Base-by-base conservation (phyloP, 768 basidiomycete genomes). In the Trametes coccinea region DNA sequence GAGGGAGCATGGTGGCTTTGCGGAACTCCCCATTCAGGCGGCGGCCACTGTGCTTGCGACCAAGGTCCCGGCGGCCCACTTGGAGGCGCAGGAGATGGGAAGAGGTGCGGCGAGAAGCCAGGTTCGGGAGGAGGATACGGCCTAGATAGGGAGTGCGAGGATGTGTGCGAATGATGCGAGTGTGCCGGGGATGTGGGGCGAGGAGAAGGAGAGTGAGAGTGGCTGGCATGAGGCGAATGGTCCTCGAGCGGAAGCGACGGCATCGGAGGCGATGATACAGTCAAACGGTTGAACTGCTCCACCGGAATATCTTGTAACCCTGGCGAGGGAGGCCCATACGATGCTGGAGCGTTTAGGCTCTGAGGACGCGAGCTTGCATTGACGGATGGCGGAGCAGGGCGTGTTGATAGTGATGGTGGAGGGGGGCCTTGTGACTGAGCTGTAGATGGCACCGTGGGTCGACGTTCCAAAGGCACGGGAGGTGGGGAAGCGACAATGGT, bases 231-330 rank as follows among this genome's bases (percentile, higher is more conserved):
- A 39, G 56, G 49, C 44, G 53, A 45, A 29, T 43, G 61, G 31
- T 54, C 56, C 16, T 49, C 40, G 4, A 59, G 63, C 27, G 50
- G 64, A 16, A 62, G 51, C 27, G 78, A 76, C 11, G 78, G 77
- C 43, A 74, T 70, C 9, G 75, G 69, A 7, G 63, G 49, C 13
- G 72, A 47, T 27, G 77, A 75, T 22, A 81, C 68, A n/a, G 63
- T 71, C 29, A 78, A 73, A 40, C 73, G 70, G 43, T 71, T 71
- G 57, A 83, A 78, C 47, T 77, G 75, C 60, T 78, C 72, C 4
- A 74, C 64, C 16, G 81, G 71, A 16, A 73, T 31, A 65, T 54
- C 49, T 7, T 70, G 48, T 27, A 78, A 66, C 37, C 74, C 64
- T 44, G 61, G 2, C 2, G 48, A 52, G 33, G 66, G 57, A 37